Percentiles rank a stretch among this genome's conserved stretches.
Conservation (phyloP, 805 yeast species). For the Candida broadrunensis region DNA sequence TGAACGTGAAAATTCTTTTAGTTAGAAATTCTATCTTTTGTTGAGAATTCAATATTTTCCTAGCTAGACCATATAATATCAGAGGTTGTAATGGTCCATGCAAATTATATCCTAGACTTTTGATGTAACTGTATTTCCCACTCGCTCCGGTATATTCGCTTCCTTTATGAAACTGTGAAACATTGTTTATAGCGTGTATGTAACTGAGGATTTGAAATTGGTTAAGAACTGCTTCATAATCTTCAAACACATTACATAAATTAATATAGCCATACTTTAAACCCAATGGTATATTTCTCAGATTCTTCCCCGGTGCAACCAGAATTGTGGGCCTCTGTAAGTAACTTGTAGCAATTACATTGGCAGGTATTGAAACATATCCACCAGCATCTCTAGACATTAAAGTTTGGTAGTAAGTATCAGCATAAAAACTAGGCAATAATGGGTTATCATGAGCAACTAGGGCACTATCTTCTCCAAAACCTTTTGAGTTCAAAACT, state of each 20-base stretch:
- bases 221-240: conserved; percentile 26
- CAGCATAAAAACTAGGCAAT: conserved; percentile 34
- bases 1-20: conserved; percentile 12
- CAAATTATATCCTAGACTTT: conserved; percentile 31
- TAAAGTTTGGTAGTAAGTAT: conserved; percentile 33
- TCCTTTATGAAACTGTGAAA: no score
- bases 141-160: no score
- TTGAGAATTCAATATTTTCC: conserved; percentile 12
- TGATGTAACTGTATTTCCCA: conserved; percentile 20
- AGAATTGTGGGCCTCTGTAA: conserved; percentile 15
- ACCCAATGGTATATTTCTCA: conserved; percentile 23
- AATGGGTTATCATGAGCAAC: conserved; percentile 33
- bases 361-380: conserved; percentile 30
- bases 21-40: conserved; percentile 12
- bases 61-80: conserved; percentile 10
- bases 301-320: conserved; percentile 8
- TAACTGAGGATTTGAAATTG: conserved; percentile 36
- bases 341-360: conserved; percentile 30
- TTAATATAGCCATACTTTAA: conserved; percentile 26
- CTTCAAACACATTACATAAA: conserved; percentile 18
- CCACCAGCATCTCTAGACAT: conserved; percentile 35
- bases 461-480: conserved; percentile 14
- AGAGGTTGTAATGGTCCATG: conserved; percentile 25
- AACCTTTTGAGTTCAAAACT: background rate
- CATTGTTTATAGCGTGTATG: conserved; percentile 4